Percentiles rank a stretch among this genome's conserved stretches.
Conservation (phyloP, 768 basidiomycete species). For the Dendrothele bispora region DNA sequence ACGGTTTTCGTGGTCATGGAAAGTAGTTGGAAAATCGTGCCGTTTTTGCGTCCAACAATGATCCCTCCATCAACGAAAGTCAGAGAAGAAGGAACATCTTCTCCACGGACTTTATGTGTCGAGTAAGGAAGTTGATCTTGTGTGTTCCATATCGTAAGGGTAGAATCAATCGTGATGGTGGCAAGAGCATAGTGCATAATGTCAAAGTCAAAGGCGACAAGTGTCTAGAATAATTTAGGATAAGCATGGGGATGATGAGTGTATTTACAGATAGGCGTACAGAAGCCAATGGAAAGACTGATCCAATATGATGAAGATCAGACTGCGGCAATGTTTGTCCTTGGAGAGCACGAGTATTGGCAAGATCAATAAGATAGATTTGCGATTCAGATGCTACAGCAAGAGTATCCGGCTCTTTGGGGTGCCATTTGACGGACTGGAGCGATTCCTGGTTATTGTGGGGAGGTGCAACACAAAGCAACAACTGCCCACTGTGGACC, state of each 20-base stretch:
- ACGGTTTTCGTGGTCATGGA: conserved; percentile 73
- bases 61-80: conserved; percentile 87
- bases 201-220: conserved; percentile 87
- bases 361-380: conserved; percentile 75
- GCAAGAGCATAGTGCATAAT: conserved; percentile 74
- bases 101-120: conserved; percentile 74
- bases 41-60: conserved; percentile 79
- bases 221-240: conserved; percentile 47
- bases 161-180: conserved; percentile 81
- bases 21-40: conserved; percentile 81
- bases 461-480: conserved; percentile 70
- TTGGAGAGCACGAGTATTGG: conserved; percentile 56
- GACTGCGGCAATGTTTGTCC: conserved; percentile 68
- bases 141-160: conserved; percentile 79
- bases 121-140: conserved; percentile 76
- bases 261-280: conserved; percentile 42
- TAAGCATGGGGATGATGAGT: neutral
- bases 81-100: conserved; percentile 79
- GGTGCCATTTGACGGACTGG: conserved; percentile 87
- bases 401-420: conserved; percentile 74
- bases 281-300: conserved; percentile 67
- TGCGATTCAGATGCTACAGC: conserved; percentile 81
- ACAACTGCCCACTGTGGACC: conserved; percentile 54
- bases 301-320: conserved; percentile 68
- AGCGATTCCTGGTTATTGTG: conserved; percentile 55